phyloP scores from a whole-genome alignment of 148 eudicot genomes.

The Vaccinium corymbosum region DNA sequence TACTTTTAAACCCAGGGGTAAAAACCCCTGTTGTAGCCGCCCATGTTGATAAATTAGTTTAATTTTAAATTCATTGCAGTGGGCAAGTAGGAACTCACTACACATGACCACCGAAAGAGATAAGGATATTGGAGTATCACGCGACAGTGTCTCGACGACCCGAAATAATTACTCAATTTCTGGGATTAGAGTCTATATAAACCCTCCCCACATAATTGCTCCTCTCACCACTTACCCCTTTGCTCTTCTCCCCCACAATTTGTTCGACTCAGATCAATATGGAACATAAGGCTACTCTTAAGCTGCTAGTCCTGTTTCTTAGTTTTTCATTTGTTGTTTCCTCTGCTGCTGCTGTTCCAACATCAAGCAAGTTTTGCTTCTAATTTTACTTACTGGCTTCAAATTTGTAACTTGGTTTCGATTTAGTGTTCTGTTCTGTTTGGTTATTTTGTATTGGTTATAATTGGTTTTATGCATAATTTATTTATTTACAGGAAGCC shows the following conservation, averaged over 20 bases:
- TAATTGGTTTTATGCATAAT: not conserved
- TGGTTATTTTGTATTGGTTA: not conserved
- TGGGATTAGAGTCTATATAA: not conserved
- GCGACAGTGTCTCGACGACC: too few species aligned
- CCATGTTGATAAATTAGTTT: too few species aligned
- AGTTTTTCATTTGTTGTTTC: conserved; percentile 17
- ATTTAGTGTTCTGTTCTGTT: not conserved
- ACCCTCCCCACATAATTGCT: not conserved
- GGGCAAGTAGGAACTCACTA: too few species aligned
- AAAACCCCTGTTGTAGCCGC: too few species aligned
- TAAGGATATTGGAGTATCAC: too few species aligned
- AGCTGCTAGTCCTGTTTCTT: conserved; percentile 16
- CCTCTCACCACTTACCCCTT: not conserved
- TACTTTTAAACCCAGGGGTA: too few species aligned
- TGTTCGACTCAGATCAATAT: not conserved
- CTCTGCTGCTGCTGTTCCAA: conserved; percentile 24
- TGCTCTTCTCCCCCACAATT: not conserved
- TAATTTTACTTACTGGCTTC: not conserved
- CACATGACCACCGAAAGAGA: too few species aligned
- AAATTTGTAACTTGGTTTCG: not conserved
- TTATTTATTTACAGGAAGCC: conserved; percentile 19
- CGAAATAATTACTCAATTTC: too few species aligned
- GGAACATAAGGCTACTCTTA: not conserved
- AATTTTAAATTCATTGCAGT: too few species aligned
- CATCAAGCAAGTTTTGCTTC: conserved; percentile 13